phyloP scores from a whole-genome alignment of 2,329 filamentous ascomycete species.

The Corinectria fuckeliana region DNA sequence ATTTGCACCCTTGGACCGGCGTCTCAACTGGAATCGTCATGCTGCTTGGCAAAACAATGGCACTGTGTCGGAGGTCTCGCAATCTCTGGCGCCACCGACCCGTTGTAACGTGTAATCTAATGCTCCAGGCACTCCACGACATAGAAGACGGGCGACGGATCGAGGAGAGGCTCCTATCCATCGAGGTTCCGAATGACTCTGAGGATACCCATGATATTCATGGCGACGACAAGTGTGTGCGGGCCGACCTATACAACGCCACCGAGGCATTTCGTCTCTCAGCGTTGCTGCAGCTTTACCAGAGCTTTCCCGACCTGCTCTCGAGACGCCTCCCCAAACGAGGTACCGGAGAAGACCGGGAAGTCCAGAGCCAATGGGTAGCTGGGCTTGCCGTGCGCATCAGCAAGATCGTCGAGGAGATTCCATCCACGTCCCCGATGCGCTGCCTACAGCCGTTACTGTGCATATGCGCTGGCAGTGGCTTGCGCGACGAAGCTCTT shows the following conservation, averaged over 20 bases:
- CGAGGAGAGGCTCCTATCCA: slow-evolving; percentile 24
- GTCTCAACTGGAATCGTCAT: slow-evolving; percentile 28
- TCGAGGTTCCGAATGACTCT: slow-evolving; percentile 19
- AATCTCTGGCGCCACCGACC: slow-evolving; percentile 28
- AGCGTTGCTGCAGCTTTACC: slow-evolving; percentile 48
- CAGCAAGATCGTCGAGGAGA: slow-evolving; percentile 38
- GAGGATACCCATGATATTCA: slow-evolving; percentile 31
- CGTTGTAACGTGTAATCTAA: slow-evolving; percentile 25
- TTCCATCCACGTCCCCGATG: slow-evolving; percentile 42
- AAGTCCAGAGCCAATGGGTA: slow-evolving; percentile 36
- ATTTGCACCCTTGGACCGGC: slow-evolving; percentile 29
- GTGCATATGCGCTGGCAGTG: slow-evolving; percentile 44
- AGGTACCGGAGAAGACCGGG: background rate
- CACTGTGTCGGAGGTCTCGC: slow-evolving; percentile 26
- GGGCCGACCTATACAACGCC: slow-evolving; percentile 42
- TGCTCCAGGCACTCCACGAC: slow-evolving; percentile 31
- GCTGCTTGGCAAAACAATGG: slow-evolving; percentile 30
- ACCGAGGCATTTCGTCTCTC: slow-evolving; percentile 48
- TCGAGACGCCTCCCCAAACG: slow-evolving; percentile 37
- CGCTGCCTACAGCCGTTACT: slow-evolving; percentile 45
- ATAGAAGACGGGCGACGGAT: slow-evolving; percentile 28
- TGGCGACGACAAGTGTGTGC: slow-evolving; percentile 37
- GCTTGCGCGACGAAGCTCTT: slow-evolving; percentile 30
- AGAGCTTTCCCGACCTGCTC: slow-evolving; percentile 46
- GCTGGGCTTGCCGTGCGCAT: slow-evolving; percentile 40